Percentiles rank a stretch among this genome's conserved stretches.
phyloP scores from a whole-genome alignment of 2,329 filamentous ascomycete species.

The Lasiodiplodia hormozganensis region DNA sequence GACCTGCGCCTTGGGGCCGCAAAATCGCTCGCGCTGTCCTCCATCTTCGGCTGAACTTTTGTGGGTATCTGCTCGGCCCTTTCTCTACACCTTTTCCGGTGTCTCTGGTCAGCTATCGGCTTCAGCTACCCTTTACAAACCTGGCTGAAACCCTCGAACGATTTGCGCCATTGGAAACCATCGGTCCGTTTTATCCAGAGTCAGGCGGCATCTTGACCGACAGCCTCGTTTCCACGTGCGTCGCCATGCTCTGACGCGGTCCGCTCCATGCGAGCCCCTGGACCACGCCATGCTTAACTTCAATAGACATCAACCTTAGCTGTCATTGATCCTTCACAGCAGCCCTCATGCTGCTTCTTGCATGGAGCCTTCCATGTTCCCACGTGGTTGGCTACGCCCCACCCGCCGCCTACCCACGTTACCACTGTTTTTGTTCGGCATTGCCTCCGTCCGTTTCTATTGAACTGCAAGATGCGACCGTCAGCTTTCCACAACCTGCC shows the following conservation, averaged over 20 bases:
- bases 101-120: not conserved
- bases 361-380: not conserved
- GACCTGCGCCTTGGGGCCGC: not conserved
- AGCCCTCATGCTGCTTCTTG: not conserved
- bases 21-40: not conserved
- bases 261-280: conserved; percentile 13
- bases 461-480: not conserved
- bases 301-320: conserved; percentile 1
- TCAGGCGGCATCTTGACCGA: not conserved
- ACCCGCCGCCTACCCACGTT: not conserved
- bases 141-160: conserved; percentile 2
- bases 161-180: not conserved
- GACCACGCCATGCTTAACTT: not conserved
- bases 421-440: not conserved
- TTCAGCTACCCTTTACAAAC: conserved; percentile 8
- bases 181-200: conserved; percentile 6
- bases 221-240: not conserved
- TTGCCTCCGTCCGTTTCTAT: not conserved
- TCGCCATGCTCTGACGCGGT: not conserved
- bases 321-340: not conserved
- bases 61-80: no score
- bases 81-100: not conserved
- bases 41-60: not conserved
- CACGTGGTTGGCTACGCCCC: conserved; percentile 13
- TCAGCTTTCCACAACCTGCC: not conserved